Conservation (phyloP, 2,329 filamentous ascomycete species). For the Colletotrichum aenigma region DNA sequence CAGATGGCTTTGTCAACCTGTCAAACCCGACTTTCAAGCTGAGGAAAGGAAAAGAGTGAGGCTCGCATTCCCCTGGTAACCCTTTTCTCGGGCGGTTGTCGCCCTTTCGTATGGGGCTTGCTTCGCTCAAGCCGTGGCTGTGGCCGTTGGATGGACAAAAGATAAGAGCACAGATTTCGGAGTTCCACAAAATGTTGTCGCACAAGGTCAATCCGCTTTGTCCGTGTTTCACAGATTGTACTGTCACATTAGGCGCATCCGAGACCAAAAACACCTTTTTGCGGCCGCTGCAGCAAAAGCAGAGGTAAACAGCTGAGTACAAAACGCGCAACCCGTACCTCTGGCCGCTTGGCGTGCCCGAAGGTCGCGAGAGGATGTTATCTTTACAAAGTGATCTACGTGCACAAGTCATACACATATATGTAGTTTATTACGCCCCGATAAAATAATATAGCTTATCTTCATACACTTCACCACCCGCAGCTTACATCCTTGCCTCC, state of each 20-base stretch:
- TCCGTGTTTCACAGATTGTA: not conserved
- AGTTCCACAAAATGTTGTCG: not conserved
- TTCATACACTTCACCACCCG: not conserved
- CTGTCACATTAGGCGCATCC: not conserved
- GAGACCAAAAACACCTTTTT: not conserved
- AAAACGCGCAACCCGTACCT: not conserved
- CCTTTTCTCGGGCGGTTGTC: not conserved
- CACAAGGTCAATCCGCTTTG: not conserved
- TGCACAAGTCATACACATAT: not conserved
- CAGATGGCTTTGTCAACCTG: not conserved
- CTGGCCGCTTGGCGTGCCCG: not conserved
- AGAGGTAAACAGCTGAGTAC: not conserved
- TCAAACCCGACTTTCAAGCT: not conserved
- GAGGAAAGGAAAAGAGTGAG: not conserved
- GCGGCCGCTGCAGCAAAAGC: not conserved
- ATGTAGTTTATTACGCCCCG: not conserved
- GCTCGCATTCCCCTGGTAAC: rapidly evolving
- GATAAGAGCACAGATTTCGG: not conserved
- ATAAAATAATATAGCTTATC: not conserved
- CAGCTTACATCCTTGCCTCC: not conserved
- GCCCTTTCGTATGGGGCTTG: not conserved
- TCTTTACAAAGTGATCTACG: not conserved
- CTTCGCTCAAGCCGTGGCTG: not conserved
- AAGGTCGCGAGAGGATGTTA: not conserved
- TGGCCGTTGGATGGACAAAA: not conserved